Percentiles rank a stretch among this genome's conserved stretches.
Conservation (phyloP, 106 monocot species). For the Vanilla planifolia region DNA sequence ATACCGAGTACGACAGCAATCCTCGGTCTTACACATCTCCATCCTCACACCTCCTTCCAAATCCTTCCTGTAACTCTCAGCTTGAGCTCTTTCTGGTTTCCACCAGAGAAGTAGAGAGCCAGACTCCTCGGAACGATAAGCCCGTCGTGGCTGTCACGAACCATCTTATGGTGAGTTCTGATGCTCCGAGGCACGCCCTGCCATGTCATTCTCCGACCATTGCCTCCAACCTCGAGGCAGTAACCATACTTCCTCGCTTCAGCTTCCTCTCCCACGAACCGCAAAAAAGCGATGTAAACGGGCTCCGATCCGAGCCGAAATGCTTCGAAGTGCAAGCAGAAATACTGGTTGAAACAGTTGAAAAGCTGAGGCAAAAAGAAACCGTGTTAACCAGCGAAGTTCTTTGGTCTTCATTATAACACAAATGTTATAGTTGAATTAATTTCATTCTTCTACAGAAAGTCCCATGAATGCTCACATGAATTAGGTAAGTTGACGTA, state of each 20-base stretch:
- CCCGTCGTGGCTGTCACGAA: slow-evolving; percentile 38
- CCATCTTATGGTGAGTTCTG: slow-evolving; percentile 24
- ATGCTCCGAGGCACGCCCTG: slow-evolving; percentile 44
- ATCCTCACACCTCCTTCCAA: slow-evolving; percentile 25
- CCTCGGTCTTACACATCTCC: not conserved
- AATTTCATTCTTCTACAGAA: too few relatives aligned
- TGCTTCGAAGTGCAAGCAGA: slow-evolving; percentile 46
- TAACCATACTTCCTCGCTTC: slow-evolving; percentile 34
- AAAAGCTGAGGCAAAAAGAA: slow-evolving; percentile 23
- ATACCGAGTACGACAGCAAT: too few relatives aligned
- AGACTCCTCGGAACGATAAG: slow-evolving; percentile 32
- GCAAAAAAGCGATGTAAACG: slow-evolving; percentile 40
- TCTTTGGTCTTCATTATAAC: too few relatives aligned
- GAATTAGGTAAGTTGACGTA: too few relatives aligned
- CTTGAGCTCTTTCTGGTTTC: slow-evolving; percentile 29
- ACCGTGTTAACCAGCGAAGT: too few relatives aligned
- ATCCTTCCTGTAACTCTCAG: slow-evolving; percentile 34
- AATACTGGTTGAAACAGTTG: slow-evolving; percentile 35
- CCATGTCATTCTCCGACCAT: slow-evolving; percentile 28
- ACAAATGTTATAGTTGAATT: too few relatives aligned
- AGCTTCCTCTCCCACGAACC: slow-evolving; percentile 39
- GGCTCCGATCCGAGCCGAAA: slow-evolving; percentile 25
- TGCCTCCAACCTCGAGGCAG: slow-evolving; percentile 39
- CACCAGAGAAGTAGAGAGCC: slow-evolving; percentile 38
- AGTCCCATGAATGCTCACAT: too few relatives aligned